Evolutionary conservation across 2,329 filamentous ascomycete species (phyloP), one percentile per base, ranked within the genome.

Genomic region (Scytalidium sp.): DNA sequence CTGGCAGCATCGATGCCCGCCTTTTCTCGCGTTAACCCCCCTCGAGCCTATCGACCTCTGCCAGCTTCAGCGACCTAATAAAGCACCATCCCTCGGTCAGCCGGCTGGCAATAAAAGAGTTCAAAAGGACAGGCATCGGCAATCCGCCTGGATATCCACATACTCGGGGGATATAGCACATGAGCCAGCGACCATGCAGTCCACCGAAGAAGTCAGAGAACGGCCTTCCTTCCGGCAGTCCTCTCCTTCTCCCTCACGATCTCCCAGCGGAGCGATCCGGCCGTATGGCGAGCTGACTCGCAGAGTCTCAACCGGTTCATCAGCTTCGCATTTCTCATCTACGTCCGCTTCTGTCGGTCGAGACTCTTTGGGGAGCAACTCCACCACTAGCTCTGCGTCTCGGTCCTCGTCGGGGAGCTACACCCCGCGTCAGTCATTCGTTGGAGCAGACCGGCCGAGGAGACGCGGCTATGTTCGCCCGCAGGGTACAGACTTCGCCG

Each of bases 401-500:
- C 82, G 81, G 50, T 79, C 83, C 49, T 87, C 84, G 13, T 86
- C 83, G n/a, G 75, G 72, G 32, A 84, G 80, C 67, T 66, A 64
- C 43, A 54, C 59, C 2, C 72, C 71, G 21, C 70, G 78, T 43
- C 70, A 75, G 36, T 79, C 79, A 1, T 76, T 73, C 9, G 71
- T 69, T 19, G 59, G 59, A 19, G 43, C 56, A 2, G 64, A 62
- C 17, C 60, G 54, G 25, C 55, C 55, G 80, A 73, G 56, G 72
- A 47, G 64, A 46, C 56, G 64, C 32, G 64, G 64, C 10, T 67
- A 66, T 55, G 64, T 67, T 19, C 55, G 63, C 42, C 64, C 64
- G 15, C 63, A 67, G 50, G 64, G 64, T 27, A 67, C 64, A 19
- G 62, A 91, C 62, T 99, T 97, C 67, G 90, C 94, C 21, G 87